These are phyloP conservation scores for Eucommia ulmoides DNA, from an alignment of 257 asterid genomes.

Conservation along the genomic window DNA sequence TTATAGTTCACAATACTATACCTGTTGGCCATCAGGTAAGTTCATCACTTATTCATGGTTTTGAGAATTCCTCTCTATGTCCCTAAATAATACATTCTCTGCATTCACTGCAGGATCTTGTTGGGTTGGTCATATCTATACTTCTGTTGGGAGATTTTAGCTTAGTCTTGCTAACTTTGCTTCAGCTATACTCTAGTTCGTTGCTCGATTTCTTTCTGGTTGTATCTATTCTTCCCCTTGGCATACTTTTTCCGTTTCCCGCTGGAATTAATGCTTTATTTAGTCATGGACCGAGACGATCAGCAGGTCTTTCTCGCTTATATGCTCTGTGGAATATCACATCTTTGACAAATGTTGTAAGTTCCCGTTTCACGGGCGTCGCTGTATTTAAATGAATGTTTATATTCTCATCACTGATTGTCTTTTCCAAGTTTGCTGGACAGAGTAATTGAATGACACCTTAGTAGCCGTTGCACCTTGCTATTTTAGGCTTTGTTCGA, in stretches of 20 bases:
- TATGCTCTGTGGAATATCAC: conserved; percentile 78
- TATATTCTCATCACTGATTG: neutral
- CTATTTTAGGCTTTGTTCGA: too few species aligned
- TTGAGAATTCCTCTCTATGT: conserved; percentile 7
- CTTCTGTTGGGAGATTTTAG: conserved; percentile 86
- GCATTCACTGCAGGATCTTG: conserved; percentile 74
- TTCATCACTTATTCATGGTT: neutral
- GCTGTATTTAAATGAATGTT: neutral
- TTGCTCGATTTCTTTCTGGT: conserved; percentile 46
- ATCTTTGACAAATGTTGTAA: conserved; percentile 71
- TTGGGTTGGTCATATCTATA: conserved; percentile 66
- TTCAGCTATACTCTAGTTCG: conserved; percentile 74
- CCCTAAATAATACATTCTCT: too few species aligned
- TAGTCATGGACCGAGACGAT: conserved; percentile 74
- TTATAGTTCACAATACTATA: conserved; percentile 44
- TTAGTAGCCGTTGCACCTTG: neutral
- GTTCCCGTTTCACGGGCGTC: conserved; percentile 15
- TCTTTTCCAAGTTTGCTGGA: neutral
- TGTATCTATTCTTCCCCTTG: conserved; percentile 66
- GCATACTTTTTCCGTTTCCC: conserved; percentile 80
- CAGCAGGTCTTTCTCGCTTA: conserved; percentile 78
- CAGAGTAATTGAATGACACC: neutral
- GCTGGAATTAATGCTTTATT: conserved; percentile 81
- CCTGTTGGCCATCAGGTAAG: conserved; percentile 85
- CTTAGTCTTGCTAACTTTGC: conserved; percentile 73